A percentile compares a stretch with the other conserved stretches of the same genome.
Conservation (phyloP, 257 asterid genomes). For the Jaltomata sinuosa region DNA sequence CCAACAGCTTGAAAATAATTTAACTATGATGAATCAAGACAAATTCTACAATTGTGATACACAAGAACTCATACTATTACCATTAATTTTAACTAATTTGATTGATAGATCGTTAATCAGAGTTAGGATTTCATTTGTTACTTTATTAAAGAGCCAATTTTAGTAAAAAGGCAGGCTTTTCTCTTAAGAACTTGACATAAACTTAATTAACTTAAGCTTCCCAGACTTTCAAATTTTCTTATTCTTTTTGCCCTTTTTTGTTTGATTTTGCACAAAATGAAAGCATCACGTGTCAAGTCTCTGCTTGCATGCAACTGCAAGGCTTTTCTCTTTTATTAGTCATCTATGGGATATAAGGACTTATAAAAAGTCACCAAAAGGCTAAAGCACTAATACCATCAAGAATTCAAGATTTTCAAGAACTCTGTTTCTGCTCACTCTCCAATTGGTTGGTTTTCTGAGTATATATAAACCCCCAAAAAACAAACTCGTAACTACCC, state of each 20-base stretch:
- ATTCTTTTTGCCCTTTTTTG: background rate
- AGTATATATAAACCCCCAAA: slow-evolving; percentile 1
- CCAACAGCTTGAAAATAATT: background rate
- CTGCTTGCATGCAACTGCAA: slow-evolving; percentile 72
- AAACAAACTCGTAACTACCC: slow-evolving; percentile 29
- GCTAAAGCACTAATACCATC: background rate
- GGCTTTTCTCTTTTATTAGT: slow-evolving; percentile 13
- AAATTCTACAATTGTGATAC: background rate
- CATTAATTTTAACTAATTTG: background rate
- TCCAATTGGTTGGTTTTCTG: background rate
- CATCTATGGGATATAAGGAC: background rate
- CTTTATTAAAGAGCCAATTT: background rate
- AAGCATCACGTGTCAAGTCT: slow-evolving; percentile 19
- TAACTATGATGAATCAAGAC: background rate
- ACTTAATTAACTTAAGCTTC: background rate
- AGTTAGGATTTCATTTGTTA: background rate
- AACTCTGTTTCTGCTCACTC: background rate
- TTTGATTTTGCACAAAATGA: slow-evolving; percentile 5
- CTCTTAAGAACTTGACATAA: background rate
- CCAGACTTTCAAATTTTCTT: background rate
- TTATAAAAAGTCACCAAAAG: background rate
- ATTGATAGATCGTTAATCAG: background rate
- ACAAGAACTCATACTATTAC: background rate
- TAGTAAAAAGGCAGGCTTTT: too few species aligned
- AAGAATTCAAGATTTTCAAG: background rate